Evolutionary conservation across 306 rosid genomes (phyloP).

Genomic region (Acacia acuminata): DNA sequence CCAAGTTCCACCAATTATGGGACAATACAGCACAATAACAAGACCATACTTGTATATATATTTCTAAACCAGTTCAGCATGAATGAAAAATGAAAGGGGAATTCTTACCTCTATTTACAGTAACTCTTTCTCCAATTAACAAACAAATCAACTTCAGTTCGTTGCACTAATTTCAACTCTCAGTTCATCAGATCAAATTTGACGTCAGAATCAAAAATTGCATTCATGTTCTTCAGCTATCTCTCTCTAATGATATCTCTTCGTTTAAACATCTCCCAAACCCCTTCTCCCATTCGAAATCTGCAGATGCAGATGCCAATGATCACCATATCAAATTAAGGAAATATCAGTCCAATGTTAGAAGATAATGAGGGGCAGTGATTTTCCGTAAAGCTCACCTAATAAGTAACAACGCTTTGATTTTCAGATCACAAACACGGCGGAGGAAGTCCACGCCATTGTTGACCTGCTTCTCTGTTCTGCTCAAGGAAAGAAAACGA

Average conservation of each 20-base stretch:
- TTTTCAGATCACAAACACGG: not conserved
- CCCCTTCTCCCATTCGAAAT: not conserved
- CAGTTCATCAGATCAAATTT: not conserved
- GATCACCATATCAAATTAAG: not conserved
- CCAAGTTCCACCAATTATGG: not conserved
- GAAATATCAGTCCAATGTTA: not conserved
- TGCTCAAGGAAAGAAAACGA: not conserved
- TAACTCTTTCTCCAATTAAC: not conserved
- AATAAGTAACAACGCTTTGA: not conserved
- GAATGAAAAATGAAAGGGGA: not conserved
- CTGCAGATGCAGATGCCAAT: not conserved
- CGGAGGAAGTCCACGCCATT: not conserved
- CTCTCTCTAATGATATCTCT: not conserved
- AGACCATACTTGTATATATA: not conserved
- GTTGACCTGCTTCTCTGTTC: not conserved
- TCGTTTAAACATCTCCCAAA: not conserved
- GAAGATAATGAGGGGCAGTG: not conserved
- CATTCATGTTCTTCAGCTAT: not conserved
- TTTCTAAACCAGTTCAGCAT: not conserved
- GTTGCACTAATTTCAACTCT: not conserved
- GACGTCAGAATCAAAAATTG: not conserved
- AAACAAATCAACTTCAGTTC: not conserved
- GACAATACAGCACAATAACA: not conserved
- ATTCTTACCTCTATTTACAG: not conserved
- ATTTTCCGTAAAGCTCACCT: not conserved